A percentile compares a stretch with the other conserved stretches of the same genome.
Conservation (phyloP, 495 filamentous ascomycete species). For the Aspergillus egyptiacus region DNA sequence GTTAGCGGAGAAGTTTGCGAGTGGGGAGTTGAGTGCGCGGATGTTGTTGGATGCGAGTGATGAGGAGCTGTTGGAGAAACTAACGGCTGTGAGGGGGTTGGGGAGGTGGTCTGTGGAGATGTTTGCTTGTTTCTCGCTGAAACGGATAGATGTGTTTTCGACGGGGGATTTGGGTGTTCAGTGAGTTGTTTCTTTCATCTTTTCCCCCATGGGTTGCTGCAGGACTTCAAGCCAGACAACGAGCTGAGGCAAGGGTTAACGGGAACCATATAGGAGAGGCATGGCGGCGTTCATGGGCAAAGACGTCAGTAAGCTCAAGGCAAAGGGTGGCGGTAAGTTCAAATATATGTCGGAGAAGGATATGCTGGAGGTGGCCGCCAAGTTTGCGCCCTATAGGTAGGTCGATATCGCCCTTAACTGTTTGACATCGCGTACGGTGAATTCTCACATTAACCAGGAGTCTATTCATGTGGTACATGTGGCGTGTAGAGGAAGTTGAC, state of each 20-base stretch:
- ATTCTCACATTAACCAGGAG: slow-evolving; percentile 40
- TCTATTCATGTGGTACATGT: slow-evolving; percentile 90
- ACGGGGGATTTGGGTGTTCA: slow-evolving; percentile 92
- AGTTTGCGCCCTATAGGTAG: slow-evolving; percentile 77
- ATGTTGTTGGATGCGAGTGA: slow-evolving; percentile 73
- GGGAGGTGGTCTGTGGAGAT: slow-evolving; percentile 94
- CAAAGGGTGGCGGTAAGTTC: slow-evolving; percentile 80
- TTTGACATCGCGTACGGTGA: not conserved
- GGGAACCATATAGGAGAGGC: slow-evolving; percentile 55
- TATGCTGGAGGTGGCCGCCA: slow-evolving; percentile 76
- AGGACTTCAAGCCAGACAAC: too few relatives aligned
- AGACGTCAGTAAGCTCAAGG: slow-evolving; percentile 79
- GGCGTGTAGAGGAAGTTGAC: slow-evolving; percentile 74
- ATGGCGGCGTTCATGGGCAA: slow-evolving; percentile 83
- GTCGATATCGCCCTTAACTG: slow-evolving; percentile 16
- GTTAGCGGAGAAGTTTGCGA: slow-evolving; percentile 72
- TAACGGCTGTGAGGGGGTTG: slow-evolving; percentile 81
- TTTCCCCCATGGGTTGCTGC: too few relatives aligned
- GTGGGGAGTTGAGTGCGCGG: slow-evolving; percentile 64
- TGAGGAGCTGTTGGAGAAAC: slow-evolving; percentile 73
- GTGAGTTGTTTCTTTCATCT: slow-evolving; percentile 47
- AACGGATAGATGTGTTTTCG: slow-evolving; percentile 89
- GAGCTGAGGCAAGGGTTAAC: not conserved
- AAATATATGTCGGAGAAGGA: slow-evolving; percentile 95
- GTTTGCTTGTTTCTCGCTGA: slow-evolving; percentile 90